Conservation (phyloP, 768 basidiomycete species). For the Serpula lacrymans region DNA sequence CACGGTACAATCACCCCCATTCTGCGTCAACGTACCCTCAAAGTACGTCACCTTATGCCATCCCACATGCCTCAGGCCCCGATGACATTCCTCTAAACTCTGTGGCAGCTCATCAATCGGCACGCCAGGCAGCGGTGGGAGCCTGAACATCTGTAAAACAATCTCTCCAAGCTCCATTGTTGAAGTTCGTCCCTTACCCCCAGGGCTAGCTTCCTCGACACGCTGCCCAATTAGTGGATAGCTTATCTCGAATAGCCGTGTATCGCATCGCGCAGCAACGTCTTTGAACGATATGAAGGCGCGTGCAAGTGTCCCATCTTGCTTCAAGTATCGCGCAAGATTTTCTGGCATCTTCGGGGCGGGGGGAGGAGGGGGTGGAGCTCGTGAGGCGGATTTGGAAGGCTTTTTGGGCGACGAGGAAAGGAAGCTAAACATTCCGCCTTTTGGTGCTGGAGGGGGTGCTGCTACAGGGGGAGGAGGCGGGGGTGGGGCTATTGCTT, state of each 20-base stretch:
- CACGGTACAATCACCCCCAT: constrained; percentile 89
- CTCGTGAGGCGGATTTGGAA: constrained; percentile 38
- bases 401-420: constrained; percentile 72
- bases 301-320: constrained; percentile 85
- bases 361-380: constrained; percentile 32
- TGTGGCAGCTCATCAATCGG: constrained; percentile 77
- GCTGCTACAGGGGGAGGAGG: constrained; percentile 39
- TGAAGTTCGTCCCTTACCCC: constrained; percentile 53
- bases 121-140: constrained; percentile 86
- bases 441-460: constrained; percentile 52
- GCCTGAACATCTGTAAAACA: constrained; percentile 83
- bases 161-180: constrained; percentile 83
- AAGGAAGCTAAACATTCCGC: constrained; percentile 74
- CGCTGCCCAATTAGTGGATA: constrained; percentile 81
- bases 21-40: constrained; percentile 89
- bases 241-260: constrained; percentile 77
- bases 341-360: constrained; percentile 61
- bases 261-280: constrained; percentile 78
- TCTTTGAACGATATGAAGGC: constrained; percentile 90
- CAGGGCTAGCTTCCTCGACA: constrained; percentile 42
- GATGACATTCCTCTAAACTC: constrained; percentile 88
- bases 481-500: constrained; percentile 52
- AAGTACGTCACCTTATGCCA: constrained; percentile 96
- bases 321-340: constrained; percentile 76
- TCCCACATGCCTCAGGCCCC: constrained; percentile 82